These are phyloP conservation scores for Lentinula sp. DNA, from an alignment of 768 basidiomycete genomes.

Conservation along the genomic window DNA sequence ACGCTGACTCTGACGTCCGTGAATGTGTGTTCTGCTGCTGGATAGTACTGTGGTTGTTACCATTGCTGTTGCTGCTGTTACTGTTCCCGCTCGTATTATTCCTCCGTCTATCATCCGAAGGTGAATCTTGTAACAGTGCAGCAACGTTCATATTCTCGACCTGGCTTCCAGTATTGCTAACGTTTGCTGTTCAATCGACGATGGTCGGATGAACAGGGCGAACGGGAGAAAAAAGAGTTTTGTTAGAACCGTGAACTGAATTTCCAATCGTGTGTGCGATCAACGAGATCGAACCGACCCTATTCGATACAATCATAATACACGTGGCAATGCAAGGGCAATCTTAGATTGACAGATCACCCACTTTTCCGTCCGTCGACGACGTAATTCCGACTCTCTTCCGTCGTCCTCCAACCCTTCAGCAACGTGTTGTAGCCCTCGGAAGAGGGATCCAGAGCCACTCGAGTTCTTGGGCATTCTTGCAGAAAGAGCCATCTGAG, in stretches of 20 bases:
- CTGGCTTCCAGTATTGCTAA: background rate
- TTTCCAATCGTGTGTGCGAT: background rate
- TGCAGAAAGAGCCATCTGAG: background rate
- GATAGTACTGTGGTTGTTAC: constrained; percentile 20
- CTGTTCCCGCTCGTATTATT: constrained; percentile 20
- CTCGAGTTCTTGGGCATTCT: background rate
- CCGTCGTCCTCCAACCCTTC: background rate
- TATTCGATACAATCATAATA: background rate
- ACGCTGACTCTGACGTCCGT: constrained; percentile 4
- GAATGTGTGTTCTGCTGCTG: background rate
- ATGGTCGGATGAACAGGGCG: background rate
- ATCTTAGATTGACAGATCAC: background rate
- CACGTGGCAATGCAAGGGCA: background rate
- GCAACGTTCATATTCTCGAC: constrained; percentile 56
- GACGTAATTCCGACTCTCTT: background rate
- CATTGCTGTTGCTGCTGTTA: constrained; percentile 9
- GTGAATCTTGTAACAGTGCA: constrained; percentile 62
- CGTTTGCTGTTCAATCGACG: background rate
- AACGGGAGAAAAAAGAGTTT: background rate
- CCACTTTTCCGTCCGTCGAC: background rate
- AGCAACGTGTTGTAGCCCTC: background rate
- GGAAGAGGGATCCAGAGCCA: background rate
- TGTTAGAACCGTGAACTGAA: background rate
- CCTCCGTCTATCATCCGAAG: constrained; percentile 46
- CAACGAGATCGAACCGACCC: background rate